Conservation (phyloP, 495 filamentous ascomycete genomes). For the Glutinoglossum americanum region DNA sequence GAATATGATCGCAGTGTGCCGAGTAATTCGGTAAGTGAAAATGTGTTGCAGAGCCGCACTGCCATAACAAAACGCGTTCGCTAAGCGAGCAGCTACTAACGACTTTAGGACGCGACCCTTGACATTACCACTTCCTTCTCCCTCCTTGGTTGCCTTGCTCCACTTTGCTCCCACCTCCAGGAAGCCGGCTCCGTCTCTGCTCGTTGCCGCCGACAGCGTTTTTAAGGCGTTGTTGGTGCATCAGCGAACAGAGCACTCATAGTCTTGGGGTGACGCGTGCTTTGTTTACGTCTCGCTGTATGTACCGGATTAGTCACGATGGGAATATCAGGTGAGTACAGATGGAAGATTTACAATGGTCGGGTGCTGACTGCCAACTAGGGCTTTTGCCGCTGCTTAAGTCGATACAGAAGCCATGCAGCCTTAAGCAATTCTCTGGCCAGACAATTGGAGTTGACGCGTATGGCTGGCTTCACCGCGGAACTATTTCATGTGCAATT, state of each 20-base stretch:
- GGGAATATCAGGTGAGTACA: slow-evolving; percentile 44
- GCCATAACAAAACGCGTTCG: neutral
- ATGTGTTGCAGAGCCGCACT: neutral
- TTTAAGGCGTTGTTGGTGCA: neutral
- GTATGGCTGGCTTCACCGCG: slow-evolving; percentile 96
- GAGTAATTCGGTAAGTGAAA: neutral
- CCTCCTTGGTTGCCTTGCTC: neutral
- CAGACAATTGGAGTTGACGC: slow-evolving; percentile 84
- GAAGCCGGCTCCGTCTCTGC: neutral
- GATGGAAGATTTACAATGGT: neutral
- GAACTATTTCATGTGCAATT: slow-evolving; percentile 72
- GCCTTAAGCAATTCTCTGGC: slow-evolving; percentile 69
- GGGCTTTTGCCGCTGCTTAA: slow-evolving; percentile 83
- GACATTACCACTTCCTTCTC: neutral
- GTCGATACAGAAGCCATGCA: slow-evolving; percentile 77
- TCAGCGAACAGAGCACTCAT: neutral
- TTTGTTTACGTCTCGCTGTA: neutral
- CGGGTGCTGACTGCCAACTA: slow-evolving; percentile 17
- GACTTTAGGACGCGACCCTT: neutral
- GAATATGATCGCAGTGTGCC: too few species aligned
- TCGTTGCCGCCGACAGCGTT: neutral
- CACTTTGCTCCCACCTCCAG: neutral
- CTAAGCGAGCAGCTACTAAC: neutral
- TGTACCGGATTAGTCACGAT: slow-evolving; percentile 21
- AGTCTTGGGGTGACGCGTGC: neutral